A percentile compares a stretch with the other conserved stretches of the same genome.
These are phyloP conservation scores for Pythium folliculosum DNA, from an alignment of 352 stramenopile species.

Conservation along the genomic window DNA sequence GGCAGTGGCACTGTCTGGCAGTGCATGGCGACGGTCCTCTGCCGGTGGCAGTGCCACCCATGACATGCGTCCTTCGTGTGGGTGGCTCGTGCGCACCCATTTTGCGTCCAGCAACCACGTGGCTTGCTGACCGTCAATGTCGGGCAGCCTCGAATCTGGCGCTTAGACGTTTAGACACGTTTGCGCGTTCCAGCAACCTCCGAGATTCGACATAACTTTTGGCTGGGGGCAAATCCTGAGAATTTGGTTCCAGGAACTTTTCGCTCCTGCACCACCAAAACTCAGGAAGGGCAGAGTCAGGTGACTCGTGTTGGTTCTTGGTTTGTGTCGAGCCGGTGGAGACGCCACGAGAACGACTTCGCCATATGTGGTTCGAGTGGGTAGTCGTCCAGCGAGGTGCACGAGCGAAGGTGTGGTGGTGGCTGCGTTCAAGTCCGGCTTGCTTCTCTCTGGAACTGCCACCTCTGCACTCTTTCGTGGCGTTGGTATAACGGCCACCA, in stretches of 20 bases:
- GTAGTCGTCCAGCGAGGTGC: not conserved
- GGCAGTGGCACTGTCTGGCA: too few species aligned
- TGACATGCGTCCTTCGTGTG: not conserved
- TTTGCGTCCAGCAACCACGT: not conserved
- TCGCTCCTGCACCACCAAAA: constrained; percentile 7
- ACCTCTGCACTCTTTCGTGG: constrained; percentile 15
- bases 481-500: constrained; percentile 2
- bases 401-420: not conserved
- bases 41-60: not conserved
- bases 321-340: not conserved
- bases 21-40: not conserved
- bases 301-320: not conserved
- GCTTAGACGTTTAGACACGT: not conserved
- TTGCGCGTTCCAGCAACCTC: not conserved
- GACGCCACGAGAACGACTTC: not conserved
- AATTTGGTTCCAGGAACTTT: not conserved
- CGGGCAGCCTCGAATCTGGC: not conserved
- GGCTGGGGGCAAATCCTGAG: not conserved
- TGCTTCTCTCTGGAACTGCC: constrained; percentile 16
- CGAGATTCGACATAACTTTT: not conserved
- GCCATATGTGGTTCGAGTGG: not conserved
- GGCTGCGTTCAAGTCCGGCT: not conserved
- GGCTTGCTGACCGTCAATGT: not conserved
- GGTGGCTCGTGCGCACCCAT: constrained; percentile 1
- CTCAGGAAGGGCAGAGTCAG: not conserved